phyloP scores from a whole-genome alignment of 140 eudicot species.

The Stevia rebaudiana region DNA sequence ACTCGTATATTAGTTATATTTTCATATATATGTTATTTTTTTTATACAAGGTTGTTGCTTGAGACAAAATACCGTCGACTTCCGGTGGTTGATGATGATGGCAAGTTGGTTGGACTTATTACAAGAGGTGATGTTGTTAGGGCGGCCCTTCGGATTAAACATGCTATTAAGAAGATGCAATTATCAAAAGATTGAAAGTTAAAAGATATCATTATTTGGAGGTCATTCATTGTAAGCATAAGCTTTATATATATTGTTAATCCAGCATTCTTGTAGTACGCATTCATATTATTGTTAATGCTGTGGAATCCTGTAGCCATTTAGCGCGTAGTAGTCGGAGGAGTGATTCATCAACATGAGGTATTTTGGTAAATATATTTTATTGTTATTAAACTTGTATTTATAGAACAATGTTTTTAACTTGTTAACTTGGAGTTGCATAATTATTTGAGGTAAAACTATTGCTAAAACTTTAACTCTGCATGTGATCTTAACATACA shows the following conservation, averaged over 20 bases:
- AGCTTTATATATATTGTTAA: background rate
- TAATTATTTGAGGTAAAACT: background rate
- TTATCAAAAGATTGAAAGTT: conserved; percentile 30
- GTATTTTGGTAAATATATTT: conserved; percentile 8
- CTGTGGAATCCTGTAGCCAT: conserved; percentile 16
- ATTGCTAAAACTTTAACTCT: background rate
- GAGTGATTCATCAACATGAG: conserved; percentile 20
- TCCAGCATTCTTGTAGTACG: background rate
- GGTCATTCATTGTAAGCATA: conserved; percentile 12
- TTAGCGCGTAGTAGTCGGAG: conserved; percentile 8
- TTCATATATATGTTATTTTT: background rate
- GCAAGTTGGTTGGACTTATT: conserved; percentile 88
- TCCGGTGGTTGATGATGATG: conserved; percentile 80
- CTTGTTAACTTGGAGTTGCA: conserved; percentile 6
- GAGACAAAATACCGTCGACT: conserved; percentile 85
- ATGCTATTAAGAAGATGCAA: conserved; percentile 39
- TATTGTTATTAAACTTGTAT: conserved; percentile 5
- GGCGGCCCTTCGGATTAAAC: conserved; percentile 89
- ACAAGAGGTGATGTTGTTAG: conserved; percentile 92
- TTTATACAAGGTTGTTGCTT: conserved; percentile 59
- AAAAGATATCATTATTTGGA: background rate
- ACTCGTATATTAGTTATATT: background rate
- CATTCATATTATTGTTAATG: conserved; percentile 8
- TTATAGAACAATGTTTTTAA: conserved; percentile 2
- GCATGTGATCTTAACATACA: background rate